These are phyloP conservation scores for Annulohypoxylon nitens DNA, from an alignment of 495 filamentous ascomycete genomes.

Conservation along the genomic window DNA sequence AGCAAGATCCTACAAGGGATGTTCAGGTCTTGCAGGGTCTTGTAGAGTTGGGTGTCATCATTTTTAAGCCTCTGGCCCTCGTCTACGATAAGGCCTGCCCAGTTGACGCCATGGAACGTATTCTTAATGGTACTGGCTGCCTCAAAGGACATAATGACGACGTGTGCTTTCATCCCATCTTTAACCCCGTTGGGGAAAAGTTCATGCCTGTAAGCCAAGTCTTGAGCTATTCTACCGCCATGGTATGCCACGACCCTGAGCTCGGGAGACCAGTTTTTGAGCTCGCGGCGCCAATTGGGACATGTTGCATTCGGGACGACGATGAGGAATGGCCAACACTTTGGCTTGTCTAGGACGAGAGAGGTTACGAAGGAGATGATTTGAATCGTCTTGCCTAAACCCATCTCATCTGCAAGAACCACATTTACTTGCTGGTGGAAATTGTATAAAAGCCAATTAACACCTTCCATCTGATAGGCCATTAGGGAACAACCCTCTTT, in stretches of 20 bases:
- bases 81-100: constrained; percentile 92
- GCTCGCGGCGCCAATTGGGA: constrained; percentile 96
- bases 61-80: constrained; percentile 98
- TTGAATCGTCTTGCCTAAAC: constrained; percentile 97
- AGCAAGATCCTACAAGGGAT: constrained; percentile 85
- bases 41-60: constrained; percentile 85
- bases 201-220: constrained; percentile 80
- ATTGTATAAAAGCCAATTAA: constrained; percentile 98
- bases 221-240: constrained; percentile 76
- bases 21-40: constrained; percentile 75
- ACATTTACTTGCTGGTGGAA: constrained; percentile 84
- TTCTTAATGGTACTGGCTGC: constrained; percentile 78
- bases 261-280: constrained; percentile 91
- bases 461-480: constrained; percentile 91
- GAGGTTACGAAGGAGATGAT: constrained; percentile 85
- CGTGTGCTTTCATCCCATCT: constrained; percentile 80
- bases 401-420: constrained; percentile 99
- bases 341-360: constrained; percentile 78
- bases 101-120: constrained; percentile 76
- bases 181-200: constrained; percentile 73
- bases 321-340: constrained; percentile 91
- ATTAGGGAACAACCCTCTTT: constrained; percentile 82
- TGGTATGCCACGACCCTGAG: constrained; percentile 93
- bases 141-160: constrained; percentile 96
- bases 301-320: constrained; percentile 96